These are phyloP conservation scores for Madurella fahalii DNA, from an alignment of 2,329 filamentous ascomycete species.

Conservation along the genomic window DNA sequence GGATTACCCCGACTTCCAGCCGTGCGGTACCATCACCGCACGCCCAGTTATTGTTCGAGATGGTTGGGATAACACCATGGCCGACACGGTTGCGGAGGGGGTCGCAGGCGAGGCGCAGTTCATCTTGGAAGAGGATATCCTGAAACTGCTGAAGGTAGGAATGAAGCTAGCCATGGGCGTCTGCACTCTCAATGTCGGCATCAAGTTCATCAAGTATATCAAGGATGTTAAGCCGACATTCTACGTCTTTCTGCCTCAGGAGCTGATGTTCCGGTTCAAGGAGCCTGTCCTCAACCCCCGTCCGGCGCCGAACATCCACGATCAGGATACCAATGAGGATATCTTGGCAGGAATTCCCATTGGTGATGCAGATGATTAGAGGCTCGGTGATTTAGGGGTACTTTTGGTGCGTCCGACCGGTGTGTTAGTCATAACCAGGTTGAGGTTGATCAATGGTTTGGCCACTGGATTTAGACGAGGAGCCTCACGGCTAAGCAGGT, in stretches of 20 bases:
- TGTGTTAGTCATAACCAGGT: neutral
- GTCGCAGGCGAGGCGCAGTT: constrained; percentile 51
- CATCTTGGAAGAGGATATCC: constrained; percentile 37
- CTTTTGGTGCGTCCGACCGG: too few species aligned
- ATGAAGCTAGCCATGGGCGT: constrained; percentile 55
- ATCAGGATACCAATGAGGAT: constrained; percentile 24
- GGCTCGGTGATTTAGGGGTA: neutral
- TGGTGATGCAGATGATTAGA: constrained; percentile 1
- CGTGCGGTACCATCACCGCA: constrained; percentile 44
- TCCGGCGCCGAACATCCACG: constrained; percentile 42
- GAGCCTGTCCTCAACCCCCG: constrained; percentile 45
- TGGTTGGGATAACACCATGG: constrained; percentile 41
- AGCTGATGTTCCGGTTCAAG: constrained; percentile 65
- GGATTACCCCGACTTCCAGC: constrained; percentile 29
- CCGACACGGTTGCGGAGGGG: constrained; percentile 2
- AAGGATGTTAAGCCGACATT: constrained; percentile 56
- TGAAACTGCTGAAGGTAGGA: constrained; percentile 52
- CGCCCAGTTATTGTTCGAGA: constrained; percentile 45
- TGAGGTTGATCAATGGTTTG: too few species aligned
- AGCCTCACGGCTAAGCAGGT: too few species aligned
- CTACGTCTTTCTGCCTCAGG: constrained; percentile 62
- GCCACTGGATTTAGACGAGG: too few species aligned
- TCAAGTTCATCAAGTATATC: constrained; percentile 62
- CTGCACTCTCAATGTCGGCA: constrained; percentile 51
- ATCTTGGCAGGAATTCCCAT: neutral